Percentiles rank a stretch among this genome's conserved stretches.
Evolutionary conservation across 306 rosid species (phyloP).

Genomic region (Trifolium dubium): DNA sequence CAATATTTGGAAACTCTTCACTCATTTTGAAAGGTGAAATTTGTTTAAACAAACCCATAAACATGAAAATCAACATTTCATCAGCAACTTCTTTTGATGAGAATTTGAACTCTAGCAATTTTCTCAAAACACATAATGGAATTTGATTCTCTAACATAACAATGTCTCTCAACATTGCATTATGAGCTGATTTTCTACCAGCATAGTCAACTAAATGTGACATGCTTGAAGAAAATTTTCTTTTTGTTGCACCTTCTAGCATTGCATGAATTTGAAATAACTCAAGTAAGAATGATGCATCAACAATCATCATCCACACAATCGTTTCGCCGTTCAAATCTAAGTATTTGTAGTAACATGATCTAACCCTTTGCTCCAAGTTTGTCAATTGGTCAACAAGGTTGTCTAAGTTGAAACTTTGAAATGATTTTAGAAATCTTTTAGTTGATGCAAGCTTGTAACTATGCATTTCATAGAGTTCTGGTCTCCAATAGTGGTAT

Average conservation of each 20-base stretch:
- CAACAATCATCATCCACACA: constrained; percentile 80
- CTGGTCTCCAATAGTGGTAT: constrained; percentile 75
- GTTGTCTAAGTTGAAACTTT: constrained; percentile 46
- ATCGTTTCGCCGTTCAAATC: constrained; percentile 69
- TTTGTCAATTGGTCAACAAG: constrained; percentile 58
- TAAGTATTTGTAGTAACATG: constrained; percentile 76
- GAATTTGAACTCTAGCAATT: constrained; percentile 57
- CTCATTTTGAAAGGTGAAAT: constrained; percentile 68
- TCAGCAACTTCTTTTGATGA: constrained; percentile 52
- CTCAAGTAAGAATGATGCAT: constrained; percentile 76
- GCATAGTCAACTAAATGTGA: constrained; percentile 67
- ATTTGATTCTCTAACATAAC: no score
- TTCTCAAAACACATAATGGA: no score
- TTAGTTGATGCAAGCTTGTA: constrained; percentile 72
- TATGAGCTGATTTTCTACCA: constrained; percentile 62
- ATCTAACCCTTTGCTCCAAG: constrained; percentile 56
- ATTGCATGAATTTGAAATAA: constrained; percentile 62
- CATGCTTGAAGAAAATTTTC: constrained; percentile 59
- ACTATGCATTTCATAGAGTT: constrained; percentile 80
- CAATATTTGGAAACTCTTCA: constrained; percentile 44
- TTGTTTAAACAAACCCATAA: constrained; percentile 60
- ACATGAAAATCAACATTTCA: constrained; percentile 56
- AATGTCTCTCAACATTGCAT: no score
- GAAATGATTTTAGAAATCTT: constrained; percentile 56
- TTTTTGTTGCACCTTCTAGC: constrained; percentile 43